Base-by-base conservation (phyloP, 768 basidiomycete genomes). In the Macrolepiota dolichaula region DNA sequence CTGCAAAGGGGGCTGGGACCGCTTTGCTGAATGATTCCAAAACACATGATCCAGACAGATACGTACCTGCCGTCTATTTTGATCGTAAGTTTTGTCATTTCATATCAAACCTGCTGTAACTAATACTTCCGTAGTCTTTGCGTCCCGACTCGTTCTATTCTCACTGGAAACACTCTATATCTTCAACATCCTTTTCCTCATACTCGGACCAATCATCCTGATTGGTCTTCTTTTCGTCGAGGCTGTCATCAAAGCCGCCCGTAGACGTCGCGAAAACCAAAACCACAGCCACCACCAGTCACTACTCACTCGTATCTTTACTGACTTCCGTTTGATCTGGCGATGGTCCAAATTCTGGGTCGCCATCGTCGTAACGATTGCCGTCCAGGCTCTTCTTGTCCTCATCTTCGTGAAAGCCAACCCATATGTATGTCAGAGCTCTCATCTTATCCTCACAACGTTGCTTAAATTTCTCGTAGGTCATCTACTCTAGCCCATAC, bases 341-440 rank as follows among this genome's bases (percentile, higher is more conserved):
- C 76, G 73, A 46, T 85, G 85, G 73, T 73, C 77, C 24, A 83
- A 84, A 59, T 87, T 92, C 67, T 91, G 88, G 84, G 64, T 86
- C 0, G 79, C 85, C 1, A 65, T 90, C 38, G 50, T 78, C 9
- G 64, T 85, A 11, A 74, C 77, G 1, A 64, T 79, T 3, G 79
- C 71, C 6, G 64, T 81, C 2, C 83, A 89, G 63, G 74, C 70
- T 1, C 74, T 77, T 2, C 72, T 91, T 6, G 74, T 84, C 2
- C 67, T 76, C 50, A 76, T 76, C 3, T 86, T 81, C 63, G 65
- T 83, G 19, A 73, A 78, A 4, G 4, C 88, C 44, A 91, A 90
- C 69, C 84, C 85, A 32, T 85, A 83, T 63, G 89, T 90, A 67
- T 66, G 86, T 73, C n/a, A 38, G 29, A 32, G 37, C 13, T 63